Conservation (phyloP, 192 early-diverging fungal genomes). For the Lunasporangiospora selenospora region DNA sequence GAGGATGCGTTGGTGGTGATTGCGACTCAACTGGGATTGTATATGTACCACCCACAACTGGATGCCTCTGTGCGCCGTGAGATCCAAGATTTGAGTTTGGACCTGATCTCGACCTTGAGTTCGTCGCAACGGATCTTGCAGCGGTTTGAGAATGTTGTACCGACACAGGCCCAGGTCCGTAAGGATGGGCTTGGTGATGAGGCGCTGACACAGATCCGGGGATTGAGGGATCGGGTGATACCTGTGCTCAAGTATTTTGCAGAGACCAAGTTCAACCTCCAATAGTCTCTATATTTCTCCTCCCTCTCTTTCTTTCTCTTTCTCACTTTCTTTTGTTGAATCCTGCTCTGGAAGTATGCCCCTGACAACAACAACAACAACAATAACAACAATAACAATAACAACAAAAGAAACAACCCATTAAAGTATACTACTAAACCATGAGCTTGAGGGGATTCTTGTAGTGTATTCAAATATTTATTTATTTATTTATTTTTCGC, state of each 20-base stretch:
- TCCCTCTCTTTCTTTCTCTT: too few species aligned
- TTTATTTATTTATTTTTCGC: too few species aligned
- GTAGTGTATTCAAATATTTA: too few species aligned
- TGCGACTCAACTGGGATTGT: conserved; percentile 35
- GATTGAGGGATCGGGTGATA: conserved; percentile 31
- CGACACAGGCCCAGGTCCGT: conserved; percentile 9
- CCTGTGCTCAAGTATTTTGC: conserved; percentile 43
- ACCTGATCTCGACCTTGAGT: conserved; percentile 35
- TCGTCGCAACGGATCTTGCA: conserved; percentile 33
- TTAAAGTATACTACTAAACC: too few species aligned
- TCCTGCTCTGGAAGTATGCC: too few species aligned
- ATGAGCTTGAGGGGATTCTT: too few species aligned
- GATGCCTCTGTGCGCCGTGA: conserved; percentile 24
- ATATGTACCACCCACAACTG: conserved; percentile 37
- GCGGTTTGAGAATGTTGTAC: conserved; percentile 45
- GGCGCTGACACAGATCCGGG: conserved; percentile 18
- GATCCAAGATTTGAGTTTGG: conserved; percentile 33
- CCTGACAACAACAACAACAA: too few species aligned
- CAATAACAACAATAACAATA: too few species aligned
- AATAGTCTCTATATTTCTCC: too few species aligned
- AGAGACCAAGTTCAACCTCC: conserved; percentile 34
- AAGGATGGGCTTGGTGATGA: conserved; percentile 23
- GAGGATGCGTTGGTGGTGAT: conserved; percentile 46
- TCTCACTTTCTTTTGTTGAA: too few species aligned
- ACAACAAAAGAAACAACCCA: too few species aligned